phyloP scores from a whole-genome alignment of 2,329 filamentous ascomycete species.

The Mycocentrospora acerina region DNA sequence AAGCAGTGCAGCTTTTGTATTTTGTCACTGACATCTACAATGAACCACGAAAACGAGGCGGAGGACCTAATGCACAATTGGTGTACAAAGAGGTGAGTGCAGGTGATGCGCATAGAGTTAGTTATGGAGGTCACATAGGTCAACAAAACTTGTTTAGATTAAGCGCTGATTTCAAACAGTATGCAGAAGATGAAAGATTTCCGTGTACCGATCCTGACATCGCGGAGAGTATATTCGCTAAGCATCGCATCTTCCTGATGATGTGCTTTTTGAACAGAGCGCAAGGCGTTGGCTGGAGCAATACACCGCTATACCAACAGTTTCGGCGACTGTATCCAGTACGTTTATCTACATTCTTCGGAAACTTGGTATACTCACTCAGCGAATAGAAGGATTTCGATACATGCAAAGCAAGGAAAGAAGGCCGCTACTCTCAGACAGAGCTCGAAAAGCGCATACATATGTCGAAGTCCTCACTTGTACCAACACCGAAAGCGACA shows the following conservation, averaged over 20 bases:
- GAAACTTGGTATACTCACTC: conserved; percentile 6
- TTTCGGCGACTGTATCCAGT: conserved; percentile 43
- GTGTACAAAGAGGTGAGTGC: conserved; percentile 43
- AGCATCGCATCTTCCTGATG: conserved; percentile 47
- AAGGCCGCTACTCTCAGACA: conserved; percentile 26
- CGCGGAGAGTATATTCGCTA: conserved; percentile 34
- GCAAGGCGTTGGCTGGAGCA: conserved; percentile 48
- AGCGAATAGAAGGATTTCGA: conserved; percentile 31
- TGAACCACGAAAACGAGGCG: conserved; percentile 44
- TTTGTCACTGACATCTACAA: conserved; percentile 60
- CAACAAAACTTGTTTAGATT: no score
- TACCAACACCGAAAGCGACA: conserved; percentile 3
- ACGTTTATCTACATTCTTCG: conserved; percentile 1
- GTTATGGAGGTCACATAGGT: neutral
- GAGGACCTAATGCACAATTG: conserved; percentile 38
- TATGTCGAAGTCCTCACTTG: conserved; percentile 12
- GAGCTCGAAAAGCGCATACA: conserved; percentile 11
- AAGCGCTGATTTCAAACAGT: conserved; percentile 23
- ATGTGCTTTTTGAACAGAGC: conserved; percentile 48
- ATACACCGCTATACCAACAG: conserved; percentile 46
- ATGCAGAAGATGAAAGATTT: conserved; percentile 38
- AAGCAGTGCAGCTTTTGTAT: conserved; percentile 67
- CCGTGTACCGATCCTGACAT: conserved; percentile 22
- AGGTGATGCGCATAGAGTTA: no score
- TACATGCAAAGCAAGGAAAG: conserved; percentile 29